phyloP scores from a whole-genome alignment of 257 asterid genomes.

The Anisodus tanguticus region DNA sequence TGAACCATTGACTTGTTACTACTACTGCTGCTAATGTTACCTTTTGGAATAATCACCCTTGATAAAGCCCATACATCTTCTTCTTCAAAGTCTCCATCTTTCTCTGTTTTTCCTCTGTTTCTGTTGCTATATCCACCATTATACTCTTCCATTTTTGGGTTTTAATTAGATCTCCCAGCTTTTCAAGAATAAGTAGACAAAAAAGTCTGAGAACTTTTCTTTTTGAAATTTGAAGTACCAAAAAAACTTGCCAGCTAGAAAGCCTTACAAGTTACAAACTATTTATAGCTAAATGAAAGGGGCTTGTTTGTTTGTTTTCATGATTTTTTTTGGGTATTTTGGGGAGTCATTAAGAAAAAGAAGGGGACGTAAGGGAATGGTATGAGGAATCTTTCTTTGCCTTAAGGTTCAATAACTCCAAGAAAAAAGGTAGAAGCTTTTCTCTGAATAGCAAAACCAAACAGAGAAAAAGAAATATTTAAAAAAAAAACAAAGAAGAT shows the following conservation, averaged over 20 bases:
- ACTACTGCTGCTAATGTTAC: neutral
- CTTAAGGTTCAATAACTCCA: neutral
- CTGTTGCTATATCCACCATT: conserved; percentile 9
- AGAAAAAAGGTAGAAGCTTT: too few relatives aligned
- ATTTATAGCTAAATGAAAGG: neutral
- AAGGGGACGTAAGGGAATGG: conserved; percentile 35
- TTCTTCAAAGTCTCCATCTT: conserved; percentile 51
- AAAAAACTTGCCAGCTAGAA: conserved; percentile 15
- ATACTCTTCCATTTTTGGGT: conserved; percentile 36
- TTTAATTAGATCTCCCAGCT: neutral
- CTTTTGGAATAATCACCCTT: neutral
- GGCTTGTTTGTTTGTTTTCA: neutral
- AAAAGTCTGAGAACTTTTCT: neutral
- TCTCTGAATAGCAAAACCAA: too few relatives aligned
- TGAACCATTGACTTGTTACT: neutral
- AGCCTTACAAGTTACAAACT: neutral
- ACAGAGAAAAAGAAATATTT: neutral
- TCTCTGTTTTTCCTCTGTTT: conserved; percentile 27
- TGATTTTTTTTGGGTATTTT: neutral
- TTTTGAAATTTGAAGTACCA: neutral
- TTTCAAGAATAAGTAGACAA: neutral
- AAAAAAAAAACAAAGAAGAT: conserved; percentile 22
- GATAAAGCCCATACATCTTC: conserved; percentile 52
- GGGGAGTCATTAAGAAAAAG: conserved; percentile 20
- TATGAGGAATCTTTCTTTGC: conserved; percentile 42